These are phyloP conservation scores for Mortierella alpina DNA, from an alignment of 192 early-diverging fungal species.

Conservation along the genomic window DNA sequence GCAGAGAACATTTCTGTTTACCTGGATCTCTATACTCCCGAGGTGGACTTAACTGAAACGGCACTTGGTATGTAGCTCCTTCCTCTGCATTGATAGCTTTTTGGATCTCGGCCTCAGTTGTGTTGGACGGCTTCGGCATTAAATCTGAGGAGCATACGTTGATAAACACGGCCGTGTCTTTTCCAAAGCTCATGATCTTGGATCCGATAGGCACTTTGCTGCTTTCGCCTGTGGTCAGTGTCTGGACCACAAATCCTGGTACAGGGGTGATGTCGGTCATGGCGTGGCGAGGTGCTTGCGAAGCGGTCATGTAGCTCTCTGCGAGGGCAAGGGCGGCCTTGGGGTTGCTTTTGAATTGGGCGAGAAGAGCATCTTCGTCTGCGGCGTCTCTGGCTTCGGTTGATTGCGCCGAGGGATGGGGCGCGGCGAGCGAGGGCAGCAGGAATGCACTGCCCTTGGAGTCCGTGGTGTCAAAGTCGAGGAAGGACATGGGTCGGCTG, in stretches of 20 bases:
- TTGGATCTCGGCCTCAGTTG: conserved; percentile 72
- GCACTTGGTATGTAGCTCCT: conserved; percentile 70
- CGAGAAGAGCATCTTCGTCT: conserved; percentile 46
- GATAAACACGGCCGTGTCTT: conserved; percentile 65
- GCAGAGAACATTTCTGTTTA: conserved; percentile 14
- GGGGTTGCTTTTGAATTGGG: conserved; percentile 54
- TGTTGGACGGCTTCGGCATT: conserved; percentile 65
- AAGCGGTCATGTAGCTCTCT: conserved; percentile 27
- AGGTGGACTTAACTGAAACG: conserved; percentile 65
- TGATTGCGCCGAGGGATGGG: background rate
- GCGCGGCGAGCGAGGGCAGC: background rate
- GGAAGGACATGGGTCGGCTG: conserved; percentile 24
- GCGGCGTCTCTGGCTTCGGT: conserved; percentile 15
- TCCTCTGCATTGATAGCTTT: conserved; percentile 70
- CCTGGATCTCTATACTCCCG: conserved; percentile 65
- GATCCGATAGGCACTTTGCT: conserved; percentile 15
- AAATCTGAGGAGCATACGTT: conserved; percentile 70
- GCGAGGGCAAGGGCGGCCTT: conserved; percentile 46
- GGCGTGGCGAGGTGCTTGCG: conserved; percentile 34
- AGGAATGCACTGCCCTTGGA: conserved; percentile 11
- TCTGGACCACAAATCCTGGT: conserved; percentile 69
- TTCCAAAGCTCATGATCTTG: conserved; percentile 44
- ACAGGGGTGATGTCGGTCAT: conserved; percentile 58
- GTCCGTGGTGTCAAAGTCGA: conserved; percentile 24
- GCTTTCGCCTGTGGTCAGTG: conserved; percentile 24